phyloP scores from a whole-genome alignment of 2,329 filamentous ascomycete genomes.

The Penicillium sp. region DNA sequence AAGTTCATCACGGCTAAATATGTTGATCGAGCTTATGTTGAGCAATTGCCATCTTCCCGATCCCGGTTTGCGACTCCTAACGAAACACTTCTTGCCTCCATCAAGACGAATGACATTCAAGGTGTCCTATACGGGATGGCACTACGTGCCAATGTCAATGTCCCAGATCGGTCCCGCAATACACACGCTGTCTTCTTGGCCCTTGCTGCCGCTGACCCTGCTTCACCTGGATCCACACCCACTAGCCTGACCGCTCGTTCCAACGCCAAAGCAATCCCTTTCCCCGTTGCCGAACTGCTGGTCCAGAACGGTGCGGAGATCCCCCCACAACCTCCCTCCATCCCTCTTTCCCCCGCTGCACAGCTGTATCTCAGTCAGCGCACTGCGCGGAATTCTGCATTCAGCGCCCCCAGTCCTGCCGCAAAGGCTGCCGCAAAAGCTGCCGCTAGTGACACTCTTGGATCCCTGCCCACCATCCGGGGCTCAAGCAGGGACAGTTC shows the following conservation, averaged over 20 bases:
- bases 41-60: constrained; percentile 68
- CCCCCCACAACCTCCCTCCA: constrained; percentile 71
- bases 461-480: constrained; percentile 59
- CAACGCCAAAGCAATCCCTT: constrained; percentile 58
- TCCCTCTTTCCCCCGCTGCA: constrained; percentile 78
- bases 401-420: constrained; percentile 43
- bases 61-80: constrained; percentile 78
- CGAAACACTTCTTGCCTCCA: constrained; percentile 84
- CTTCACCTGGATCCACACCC: constrained; percentile 60
- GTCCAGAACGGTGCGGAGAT: constrained; percentile 93
- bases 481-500: constrained; percentile 28
- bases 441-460: constrained; percentile 55
- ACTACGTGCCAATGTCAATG: constrained; percentile 82
- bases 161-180: constrained; percentile 78
- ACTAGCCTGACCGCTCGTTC: constrained; percentile 33
- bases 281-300: constrained; percentile 86
- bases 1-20: constrained; percentile 96
- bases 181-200: constrained; percentile 91
- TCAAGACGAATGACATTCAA: constrained; percentile 95
- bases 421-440: constrained; percentile 42
- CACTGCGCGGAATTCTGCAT: constrained; percentile 36
- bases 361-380: constrained; percentile 84
- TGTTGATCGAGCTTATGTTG: constrained; percentile 77
- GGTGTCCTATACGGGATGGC: constrained; percentile 90
- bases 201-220: constrained; percentile 87